phyloP scores from a whole-genome alignment of 2,329 filamentous ascomycete species.

The Cryphonectria nitschkei region DNA sequence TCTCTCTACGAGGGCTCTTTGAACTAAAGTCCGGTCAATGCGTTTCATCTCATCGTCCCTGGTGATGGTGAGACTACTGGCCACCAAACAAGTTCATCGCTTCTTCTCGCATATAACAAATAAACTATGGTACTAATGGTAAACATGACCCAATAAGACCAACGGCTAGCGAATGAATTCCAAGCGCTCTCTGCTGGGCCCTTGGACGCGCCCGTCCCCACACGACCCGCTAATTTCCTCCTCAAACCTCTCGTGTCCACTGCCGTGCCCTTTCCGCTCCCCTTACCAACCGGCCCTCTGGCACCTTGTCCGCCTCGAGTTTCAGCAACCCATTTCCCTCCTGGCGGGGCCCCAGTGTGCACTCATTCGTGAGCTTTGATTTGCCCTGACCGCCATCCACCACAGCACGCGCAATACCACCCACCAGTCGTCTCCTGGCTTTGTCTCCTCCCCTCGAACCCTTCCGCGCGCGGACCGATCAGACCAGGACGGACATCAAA shows the following conservation, averaged over 20 bases:
- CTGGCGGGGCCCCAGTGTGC: conserved; percentile 10
- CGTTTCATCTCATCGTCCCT: conserved; percentile 1
- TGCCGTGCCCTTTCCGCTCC: conserved; percentile 20
- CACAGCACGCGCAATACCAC: conserved; percentile 10
- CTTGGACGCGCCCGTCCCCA: conserved; percentile 19
- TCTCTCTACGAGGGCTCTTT: neutral
- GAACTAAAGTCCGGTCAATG: neutral
- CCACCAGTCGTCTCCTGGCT: neutral
- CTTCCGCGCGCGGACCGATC: neutral
- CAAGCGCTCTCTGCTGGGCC: neutral
- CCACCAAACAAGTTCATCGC: conserved; percentile 10
- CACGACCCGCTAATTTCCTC: conserved; percentile 24
- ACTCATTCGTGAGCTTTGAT: conserved; percentile 19
- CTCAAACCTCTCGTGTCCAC: conserved; percentile 19
- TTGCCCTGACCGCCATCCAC: conserved; percentile 17
- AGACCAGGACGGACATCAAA: conserved; percentile 14
- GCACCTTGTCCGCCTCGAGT: conserved; percentile 22
- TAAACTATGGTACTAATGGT: neutral
- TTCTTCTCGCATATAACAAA: neutral
- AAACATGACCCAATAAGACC: neutral
- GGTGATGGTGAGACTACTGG: too few species aligned
- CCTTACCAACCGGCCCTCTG: conserved; percentile 5
- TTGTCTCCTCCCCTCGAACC: neutral
- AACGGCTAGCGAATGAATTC: conserved; percentile 4
- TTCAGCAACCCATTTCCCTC: conserved; percentile 28